A percentile compares a stretch with the other conserved stretches of the same genome.
These are phyloP conservation scores for Tricholoma sp. DNA, from an alignment of 768 basidiomycete genomes.

Conservation along the genomic window DNA sequence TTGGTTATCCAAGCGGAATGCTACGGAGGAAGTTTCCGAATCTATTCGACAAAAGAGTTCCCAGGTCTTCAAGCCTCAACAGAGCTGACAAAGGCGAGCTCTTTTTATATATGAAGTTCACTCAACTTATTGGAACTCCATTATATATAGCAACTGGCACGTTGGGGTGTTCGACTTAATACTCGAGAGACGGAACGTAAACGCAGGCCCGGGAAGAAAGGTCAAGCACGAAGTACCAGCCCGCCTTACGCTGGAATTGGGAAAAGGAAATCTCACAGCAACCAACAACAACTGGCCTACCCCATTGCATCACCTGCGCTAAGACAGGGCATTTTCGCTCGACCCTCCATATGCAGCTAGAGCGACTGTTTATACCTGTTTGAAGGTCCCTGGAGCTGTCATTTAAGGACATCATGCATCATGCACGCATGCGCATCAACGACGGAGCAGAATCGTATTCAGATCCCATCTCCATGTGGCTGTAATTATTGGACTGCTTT, in stretches of 20 bases:
- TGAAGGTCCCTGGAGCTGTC: neutral
- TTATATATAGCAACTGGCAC: slow-evolving; percentile 39
- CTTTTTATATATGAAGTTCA: neutral
- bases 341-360: neutral
- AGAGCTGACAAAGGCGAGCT: slow-evolving; percentile 56
- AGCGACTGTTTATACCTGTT: neutral
- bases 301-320: neutral
- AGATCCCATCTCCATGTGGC: neutral
- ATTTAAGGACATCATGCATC: neutral
- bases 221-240: slow-evolving; percentile 17
- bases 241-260: slow-evolving; percentile 3
- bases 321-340: neutral
- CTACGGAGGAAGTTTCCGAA: slow-evolving; percentile 57
- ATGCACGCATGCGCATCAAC: too few relatives aligned
- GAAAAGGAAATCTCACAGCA: slow-evolving; percentile 8
- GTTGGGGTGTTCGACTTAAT: slow-evolving; percentile 55
- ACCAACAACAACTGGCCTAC: neutral
- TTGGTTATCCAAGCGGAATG: slow-evolving; percentile 56
- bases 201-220: slow-evolving; percentile 33
- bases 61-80: slow-evolving; percentile 65
- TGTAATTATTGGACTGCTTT: neutral
- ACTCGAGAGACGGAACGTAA: slow-evolving; percentile 55
- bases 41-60: slow-evolving; percentile 71
- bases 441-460: neutral
- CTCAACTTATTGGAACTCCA: neutral